Evolutionary conservation across 345 rosid genomes (phyloP).

Genomic region (Carallia pectinifolia): DNA sequence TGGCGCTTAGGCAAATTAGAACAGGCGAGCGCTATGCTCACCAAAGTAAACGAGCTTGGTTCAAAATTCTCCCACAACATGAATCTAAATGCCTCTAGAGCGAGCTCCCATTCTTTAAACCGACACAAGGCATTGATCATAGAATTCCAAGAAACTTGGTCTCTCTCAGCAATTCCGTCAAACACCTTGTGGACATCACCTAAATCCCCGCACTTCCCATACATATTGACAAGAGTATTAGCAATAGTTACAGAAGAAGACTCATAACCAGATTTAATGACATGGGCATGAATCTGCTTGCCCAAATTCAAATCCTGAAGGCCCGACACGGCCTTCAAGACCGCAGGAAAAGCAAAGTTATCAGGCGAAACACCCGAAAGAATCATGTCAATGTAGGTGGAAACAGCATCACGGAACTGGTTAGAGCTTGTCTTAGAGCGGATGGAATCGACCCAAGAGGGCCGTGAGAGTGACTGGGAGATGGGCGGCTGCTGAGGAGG

Average conservation of each 20-base stretch:
- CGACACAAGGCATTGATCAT: slow-evolving; percentile 62
- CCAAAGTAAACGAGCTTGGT: slow-evolving; percentile 84
- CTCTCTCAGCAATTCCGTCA: slow-evolving; percentile 66
- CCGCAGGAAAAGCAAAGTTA: slow-evolving; percentile 71
- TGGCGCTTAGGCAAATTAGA: slow-evolving; percentile 43
- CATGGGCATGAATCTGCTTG: slow-evolving; percentile 76
- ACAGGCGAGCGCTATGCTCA: slow-evolving; percentile 69
- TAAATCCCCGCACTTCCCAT: slow-evolving; percentile 61
- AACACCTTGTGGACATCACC: slow-evolving; percentile 59
- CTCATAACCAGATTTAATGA: slow-evolving; percentile 61
- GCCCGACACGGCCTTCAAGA: slow-evolving; percentile 59
- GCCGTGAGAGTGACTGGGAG: slow-evolving; percentile 32
- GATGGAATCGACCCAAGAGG: slow-evolving; percentile 65
- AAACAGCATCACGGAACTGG: slow-evolving; percentile 58
- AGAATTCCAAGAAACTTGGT: slow-evolving; percentile 92
- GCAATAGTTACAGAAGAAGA: slow-evolving; percentile 50
- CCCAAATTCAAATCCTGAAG: slow-evolving; percentile 56
- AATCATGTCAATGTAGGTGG: slow-evolving; percentile 60
- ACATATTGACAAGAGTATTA: slow-evolving; percentile 71
- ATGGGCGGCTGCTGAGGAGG: slow-evolving; percentile 8
- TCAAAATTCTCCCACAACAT: slow-evolving; percentile 56
- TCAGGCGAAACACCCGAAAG: slow-evolving; percentile 53
- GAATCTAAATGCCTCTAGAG: slow-evolving; percentile 54
- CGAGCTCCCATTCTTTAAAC: slow-evolving; percentile 66
- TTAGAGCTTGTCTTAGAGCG: slow-evolving; percentile 56